Conservation (phyloP, 176 grass and related monocot genomes). For the Ampelocalamus luodianensis region DNA sequence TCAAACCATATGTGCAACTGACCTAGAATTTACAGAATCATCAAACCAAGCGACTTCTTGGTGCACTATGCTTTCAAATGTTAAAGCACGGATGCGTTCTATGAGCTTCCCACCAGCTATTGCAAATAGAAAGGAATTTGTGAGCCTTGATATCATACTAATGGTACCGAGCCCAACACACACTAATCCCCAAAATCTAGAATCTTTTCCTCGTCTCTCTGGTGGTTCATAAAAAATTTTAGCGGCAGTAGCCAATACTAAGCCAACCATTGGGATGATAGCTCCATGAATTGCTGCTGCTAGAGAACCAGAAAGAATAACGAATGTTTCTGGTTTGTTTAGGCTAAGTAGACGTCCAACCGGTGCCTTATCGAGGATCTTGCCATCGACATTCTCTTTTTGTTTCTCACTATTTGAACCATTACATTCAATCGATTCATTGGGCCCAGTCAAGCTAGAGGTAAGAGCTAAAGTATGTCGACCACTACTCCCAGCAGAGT, state of each 20-base stretch:
- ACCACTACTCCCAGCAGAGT: slow-evolving; percentile 29
- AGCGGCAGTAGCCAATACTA: slow-evolving; percentile 44
- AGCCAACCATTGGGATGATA: slow-evolving; percentile 45
- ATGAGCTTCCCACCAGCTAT: slow-evolving; percentile 81
- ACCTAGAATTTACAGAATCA: slow-evolving; percentile 68
- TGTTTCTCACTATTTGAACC: not conserved
- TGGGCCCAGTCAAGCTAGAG: not conserved
- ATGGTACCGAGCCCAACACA: slow-evolving; percentile 40
- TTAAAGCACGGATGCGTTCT: slow-evolving; percentile 64
- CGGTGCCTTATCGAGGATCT: slow-evolving; percentile 32
- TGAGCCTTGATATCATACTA: slow-evolving; percentile 29
- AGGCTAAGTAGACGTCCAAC: slow-evolving; percentile 43
- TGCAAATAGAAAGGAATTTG: slow-evolving; percentile 54
- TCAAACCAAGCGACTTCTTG: slow-evolving; percentile 90
- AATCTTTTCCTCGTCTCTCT: slow-evolving; percentile 44
- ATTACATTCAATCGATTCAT: slow-evolving; percentile 29
- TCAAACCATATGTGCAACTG: slow-evolving; percentile 5
- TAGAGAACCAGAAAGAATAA: slow-evolving; percentile 53
- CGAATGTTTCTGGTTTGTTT: slow-evolving; percentile 42
- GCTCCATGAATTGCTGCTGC: slow-evolving; percentile 55
- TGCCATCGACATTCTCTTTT: not conserved
- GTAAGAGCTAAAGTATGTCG: slow-evolving; percentile 3
- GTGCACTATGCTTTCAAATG: slow-evolving; percentile 62
- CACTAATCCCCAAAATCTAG: slow-evolving; percentile 50
- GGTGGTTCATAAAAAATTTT: slow-evolving; percentile 52